Evolutionary conservation across 1,284 basidiomycete species (phyloP), one percentile per base, ranked within the genome.

Genomic region (Apiotrichum siamense): DNA sequence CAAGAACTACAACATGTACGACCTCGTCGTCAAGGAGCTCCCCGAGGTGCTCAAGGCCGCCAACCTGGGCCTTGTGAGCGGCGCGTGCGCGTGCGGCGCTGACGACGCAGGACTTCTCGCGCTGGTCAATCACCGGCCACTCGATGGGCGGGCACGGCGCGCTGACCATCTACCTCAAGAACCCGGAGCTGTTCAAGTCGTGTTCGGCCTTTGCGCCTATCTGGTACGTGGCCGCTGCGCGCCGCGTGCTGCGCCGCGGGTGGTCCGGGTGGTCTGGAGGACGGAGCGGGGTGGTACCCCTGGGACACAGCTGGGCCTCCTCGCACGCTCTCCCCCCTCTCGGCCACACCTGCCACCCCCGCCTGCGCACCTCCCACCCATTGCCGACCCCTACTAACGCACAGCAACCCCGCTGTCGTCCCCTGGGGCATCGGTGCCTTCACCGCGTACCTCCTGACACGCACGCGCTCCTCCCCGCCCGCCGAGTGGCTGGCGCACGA

Each of bases 131-230:
- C 65, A 85, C 88, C 65, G 90, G 89, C 26, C 89, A 93, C 70
- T 86, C 83, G 72, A 86, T 92, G 93, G 94, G 94, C 54, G 93
- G 94, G 2, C 92, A 97, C 70, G 96, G 94, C 18, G 92, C 96
- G 7, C 79, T 99, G 24, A 87, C 87, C 3, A 76, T 97, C 44
- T 97, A 97, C 75, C 84, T 98, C 47, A 80, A 83, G 52, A 67
- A 82, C 75, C 52, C 84, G 75, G 69, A 82, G 6, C 50, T 81
- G 56, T 98, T 87, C 76, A 83, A 84, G 54, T 93, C 89, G 21
- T 86, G 81, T n/a, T 94, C 90, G 11, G 96, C 90, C 0, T 98
- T 98, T 70, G 79, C 94, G 21, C 93, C 94, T 2, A 88, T 97
- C 56, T 77, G 83, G 63, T 73, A 46, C 48, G 70, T 66, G 4